phyloP scores from a whole-genome alignment of 2,329 filamentous ascomycete genomes.

The Colletotrichum zoysiae region DNA sequence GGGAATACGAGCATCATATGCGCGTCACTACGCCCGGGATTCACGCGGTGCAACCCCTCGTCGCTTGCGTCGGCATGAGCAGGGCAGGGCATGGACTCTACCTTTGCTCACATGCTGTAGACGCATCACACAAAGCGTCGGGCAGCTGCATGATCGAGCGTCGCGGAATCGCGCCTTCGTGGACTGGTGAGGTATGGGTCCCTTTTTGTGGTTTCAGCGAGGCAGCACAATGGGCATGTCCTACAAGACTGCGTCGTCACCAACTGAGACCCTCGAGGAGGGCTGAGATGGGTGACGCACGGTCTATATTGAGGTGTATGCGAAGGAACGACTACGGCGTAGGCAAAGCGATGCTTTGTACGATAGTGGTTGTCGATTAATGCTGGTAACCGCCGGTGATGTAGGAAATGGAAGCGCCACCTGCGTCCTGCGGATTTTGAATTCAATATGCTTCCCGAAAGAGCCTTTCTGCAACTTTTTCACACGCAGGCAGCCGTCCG shows the following conservation, averaged over 20 bases:
- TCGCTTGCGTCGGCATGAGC: constrained; percentile 8
- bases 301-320: not conserved
- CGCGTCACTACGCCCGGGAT: not conserved
- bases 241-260: constrained; percentile 12
- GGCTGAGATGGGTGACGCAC: constrained; percentile 4
- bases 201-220: constrained; percentile 4
- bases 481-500: constrained; percentile 1
- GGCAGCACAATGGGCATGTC: constrained; percentile 12
- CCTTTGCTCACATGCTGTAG: not conserved
- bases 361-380: constrained; percentile 15
- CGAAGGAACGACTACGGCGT: not conserved
- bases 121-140: constrained; percentile 2
- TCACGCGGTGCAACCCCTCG: constrained; percentile 22
- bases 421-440: constrained; percentile 1
- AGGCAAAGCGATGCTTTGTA: constrained; percentile 22
- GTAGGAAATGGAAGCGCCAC: constrained; percentile 10
- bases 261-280: constrained; percentile 12
- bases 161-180: constrained; percentile 14
- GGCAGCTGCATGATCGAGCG: constrained; percentile 36
- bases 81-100: constrained; percentile 8
- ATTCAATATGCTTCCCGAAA: not conserved
- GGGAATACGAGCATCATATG: not conserved
- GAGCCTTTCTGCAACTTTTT: constrained; percentile 1
- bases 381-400: constrained; percentile 14
- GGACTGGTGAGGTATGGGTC: constrained; percentile 4